Evolutionary conservation across 345 rosid species (phyloP), one percentile per base, ranked within the genome.

Genomic region (Populus deltoides): DNA sequence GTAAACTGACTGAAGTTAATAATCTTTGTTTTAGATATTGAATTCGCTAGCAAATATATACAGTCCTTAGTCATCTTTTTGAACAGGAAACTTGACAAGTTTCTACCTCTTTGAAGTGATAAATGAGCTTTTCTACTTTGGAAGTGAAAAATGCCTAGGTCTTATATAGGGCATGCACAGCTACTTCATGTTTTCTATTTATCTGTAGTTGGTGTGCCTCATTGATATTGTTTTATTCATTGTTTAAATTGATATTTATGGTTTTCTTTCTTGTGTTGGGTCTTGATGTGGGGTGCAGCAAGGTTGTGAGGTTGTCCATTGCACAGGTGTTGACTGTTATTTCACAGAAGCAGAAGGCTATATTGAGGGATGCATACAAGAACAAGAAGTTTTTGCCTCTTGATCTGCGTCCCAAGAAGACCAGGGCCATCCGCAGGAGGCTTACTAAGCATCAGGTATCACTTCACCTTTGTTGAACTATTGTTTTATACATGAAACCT

Each of bases 371-470:
- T 27, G 98, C 81, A 6, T 94, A 90, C 82, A 89, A 90, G 90
- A 91, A 83, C 22, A 94, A 91, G 90, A 93, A 90, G 82, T 84
- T 84, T 55, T 73, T 93, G 86, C 98, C 98, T 1, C 97, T 94
- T 8, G 98, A 94, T 83, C 86, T 94, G 62, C 97, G 98, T 74
- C 95, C 97, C 75, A 94, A 94, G 92, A 94, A 94, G 93, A 94
- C 98, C 77, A 85, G 97, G 75, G 97, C 95, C 45, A 94, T 94
- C 81, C 92, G 97, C 65, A 89, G 98, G 77, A 88, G 89, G 85
- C 97, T 94, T 59, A 93, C 98, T 75, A 94, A 93, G 86, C 92
- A 91, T 77, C 98, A 94, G 97, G 98, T 94, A 41, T 12, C 5
- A 0, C 16, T 3, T 43, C 47, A 43, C 15, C 47, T 11, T 11